These are phyloP conservation scores for Diaporthe ilicicola DNA, from an alignment of 2,329 filamentous ascomycete species.

Conservation along the genomic window DNA sequence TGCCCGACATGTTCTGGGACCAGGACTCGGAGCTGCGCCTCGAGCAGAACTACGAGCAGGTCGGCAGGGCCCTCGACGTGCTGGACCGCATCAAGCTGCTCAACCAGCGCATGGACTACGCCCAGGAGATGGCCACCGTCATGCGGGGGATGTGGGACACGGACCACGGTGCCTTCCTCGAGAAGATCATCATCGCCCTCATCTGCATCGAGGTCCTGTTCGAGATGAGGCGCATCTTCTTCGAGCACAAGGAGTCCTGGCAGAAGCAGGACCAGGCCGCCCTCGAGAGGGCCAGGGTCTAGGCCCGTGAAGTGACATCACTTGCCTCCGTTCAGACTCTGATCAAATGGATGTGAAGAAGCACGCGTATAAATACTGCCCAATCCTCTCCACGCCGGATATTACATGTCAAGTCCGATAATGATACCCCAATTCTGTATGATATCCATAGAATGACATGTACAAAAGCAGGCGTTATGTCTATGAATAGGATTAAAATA, in stretches of 20 bases:
- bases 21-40: constrained; percentile 86
- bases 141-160: constrained; percentile 89
- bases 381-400: background rate
- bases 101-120: constrained; percentile 98
- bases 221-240: constrained; percentile 78
- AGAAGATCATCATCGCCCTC: constrained; percentile 95
- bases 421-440: background rate
- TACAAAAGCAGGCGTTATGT: background rate
- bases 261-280: constrained; percentile 7
- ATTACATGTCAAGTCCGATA: background rate
- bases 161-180: constrained; percentile 85
- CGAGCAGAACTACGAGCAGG: constrained; percentile 94
- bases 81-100: constrained; percentile 88
- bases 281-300: constrained; percentile 11
- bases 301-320: background rate
- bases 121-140: constrained; percentile 91
- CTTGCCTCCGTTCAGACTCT: no score
- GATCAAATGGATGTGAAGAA: no score
- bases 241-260: constrained; percentile 59
- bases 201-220: constrained; percentile 94
- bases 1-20: constrained; percentile 98
- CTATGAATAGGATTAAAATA: background rate
- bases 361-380: no score
- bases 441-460: background rate
- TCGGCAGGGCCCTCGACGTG: constrained; percentile 89